A percentile compares a stretch with the other conserved stretches of the same genome.
These are phyloP conservation scores for Acrocalymma vagum DNA, from an alignment of 2,329 filamentous ascomycete genomes.

Conservation along the genomic window DNA sequence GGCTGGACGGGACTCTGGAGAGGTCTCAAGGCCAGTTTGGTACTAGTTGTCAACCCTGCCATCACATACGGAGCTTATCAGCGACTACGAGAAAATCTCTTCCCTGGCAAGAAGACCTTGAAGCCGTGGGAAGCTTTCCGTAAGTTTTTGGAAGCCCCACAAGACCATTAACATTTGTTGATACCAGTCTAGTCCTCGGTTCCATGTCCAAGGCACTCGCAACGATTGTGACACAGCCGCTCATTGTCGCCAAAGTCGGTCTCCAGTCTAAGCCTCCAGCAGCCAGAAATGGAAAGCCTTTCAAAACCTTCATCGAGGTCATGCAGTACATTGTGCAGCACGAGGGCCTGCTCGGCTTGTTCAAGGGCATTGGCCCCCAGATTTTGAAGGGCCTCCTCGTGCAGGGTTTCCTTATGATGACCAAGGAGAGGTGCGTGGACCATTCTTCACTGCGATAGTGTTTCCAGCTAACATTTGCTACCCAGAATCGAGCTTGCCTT, in stretches of 20 bases:
- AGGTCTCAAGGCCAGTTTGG: conserved; percentile 92
- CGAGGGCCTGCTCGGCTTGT: conserved; percentile 83
- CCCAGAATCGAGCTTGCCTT: conserved; percentile 85
- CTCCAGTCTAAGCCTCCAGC: conserved; percentile 92
- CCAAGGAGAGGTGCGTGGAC: conserved; percentile 83
- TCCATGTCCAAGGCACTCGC: conserved; percentile 92
- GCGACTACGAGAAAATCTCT: conserved; percentile 79
- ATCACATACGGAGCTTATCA: conserved; percentile 99
- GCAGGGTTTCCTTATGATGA: conserved; percentile 98
- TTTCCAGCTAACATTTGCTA: conserved; percentile 15
- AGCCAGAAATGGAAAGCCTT: conserved; percentile 84
- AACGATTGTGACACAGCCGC: conserved; percentile 89
- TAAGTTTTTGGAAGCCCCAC: conserved; percentile 61
- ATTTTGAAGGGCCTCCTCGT: conserved; percentile 92
- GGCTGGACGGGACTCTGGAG: conserved; percentile 91
- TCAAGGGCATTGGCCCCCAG: conserved; percentile 96
- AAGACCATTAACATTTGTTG: conserved; percentile 13
- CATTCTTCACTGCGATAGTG: neutral
- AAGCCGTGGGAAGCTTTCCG: conserved; percentile 89
- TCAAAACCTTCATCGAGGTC: conserved; percentile 92
- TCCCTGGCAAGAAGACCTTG: conserved; percentile 77
- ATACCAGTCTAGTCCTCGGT: conserved; percentile 73
- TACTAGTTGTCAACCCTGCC: conserved; percentile 93
- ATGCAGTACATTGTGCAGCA: conserved; percentile 93
- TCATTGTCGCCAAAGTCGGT: conserved; percentile 98